phyloP scores from a whole-genome alignment of 768 basidiomycete species.

The Mycena leptocephala region DNA sequence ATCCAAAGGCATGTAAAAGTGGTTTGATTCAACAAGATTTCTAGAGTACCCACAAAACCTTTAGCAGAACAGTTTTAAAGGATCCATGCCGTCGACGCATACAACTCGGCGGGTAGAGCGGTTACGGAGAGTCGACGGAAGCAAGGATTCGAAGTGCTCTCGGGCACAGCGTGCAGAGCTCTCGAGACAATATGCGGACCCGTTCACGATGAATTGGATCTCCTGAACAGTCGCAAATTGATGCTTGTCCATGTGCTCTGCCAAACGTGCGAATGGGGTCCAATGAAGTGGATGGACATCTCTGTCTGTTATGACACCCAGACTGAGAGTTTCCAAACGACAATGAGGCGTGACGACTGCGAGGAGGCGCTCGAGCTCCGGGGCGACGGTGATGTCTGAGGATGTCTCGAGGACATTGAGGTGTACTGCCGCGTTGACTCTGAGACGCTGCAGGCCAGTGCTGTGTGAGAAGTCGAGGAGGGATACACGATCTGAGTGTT shows the following conservation, averaged over 20 bases:
- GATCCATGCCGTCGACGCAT: not conserved
- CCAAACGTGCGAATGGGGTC: not conserved
- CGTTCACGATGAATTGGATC: slow-evolving; percentile 2
- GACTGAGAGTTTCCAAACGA: not conserved
- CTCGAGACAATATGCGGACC: not conserved
- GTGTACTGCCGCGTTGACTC: not conserved
- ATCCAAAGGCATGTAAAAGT: too few relatives aligned
- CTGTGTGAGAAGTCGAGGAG: not conserved
- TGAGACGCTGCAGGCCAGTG: not conserved
- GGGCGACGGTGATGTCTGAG: not conserved
- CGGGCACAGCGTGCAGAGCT: not conserved
- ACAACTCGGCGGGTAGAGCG: not conserved
- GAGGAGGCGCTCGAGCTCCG: not conserved
- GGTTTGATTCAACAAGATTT: too few relatives aligned
- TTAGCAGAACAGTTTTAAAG: too few relatives aligned
- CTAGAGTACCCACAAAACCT: too few relatives aligned
- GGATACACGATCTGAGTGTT: not conserved
- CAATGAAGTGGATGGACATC: not conserved
- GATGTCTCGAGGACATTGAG: not conserved
- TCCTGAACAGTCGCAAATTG: not conserved
- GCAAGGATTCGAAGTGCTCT: not conserved
- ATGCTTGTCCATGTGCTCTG: not conserved
- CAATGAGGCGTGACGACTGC: not conserved
- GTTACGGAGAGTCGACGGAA: not conserved
- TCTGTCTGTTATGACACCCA: not conserved